Evolutionary conservation across 768 basidiomycete genomes (phyloP).

Genomic region (Pleurotus cornucopiae): DNA sequence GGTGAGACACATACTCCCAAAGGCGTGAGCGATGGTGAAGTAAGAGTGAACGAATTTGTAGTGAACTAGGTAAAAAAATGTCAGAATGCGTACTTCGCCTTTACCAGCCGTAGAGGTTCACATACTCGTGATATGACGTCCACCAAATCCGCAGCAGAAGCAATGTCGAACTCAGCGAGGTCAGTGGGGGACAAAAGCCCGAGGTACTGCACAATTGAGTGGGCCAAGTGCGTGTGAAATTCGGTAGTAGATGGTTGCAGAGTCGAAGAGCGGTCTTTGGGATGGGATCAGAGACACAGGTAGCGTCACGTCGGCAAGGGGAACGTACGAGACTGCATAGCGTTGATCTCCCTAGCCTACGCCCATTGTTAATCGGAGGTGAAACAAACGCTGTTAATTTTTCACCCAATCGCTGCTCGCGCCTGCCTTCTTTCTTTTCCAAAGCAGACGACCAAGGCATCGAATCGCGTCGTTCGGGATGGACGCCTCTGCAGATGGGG

Average conservation of each 20-base stretch:
- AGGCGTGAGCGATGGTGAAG: slow-evolving; percentile 71
- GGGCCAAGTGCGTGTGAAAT: slow-evolving; percentile 65
- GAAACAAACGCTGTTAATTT: neutral
- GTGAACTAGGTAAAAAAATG: slow-evolving; percentile 54
- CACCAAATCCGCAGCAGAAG: slow-evolving; percentile 59
- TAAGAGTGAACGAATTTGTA: slow-evolving; percentile 87
- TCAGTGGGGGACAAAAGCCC: slow-evolving; percentile 55
- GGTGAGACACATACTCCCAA: slow-evolving; percentile 87
- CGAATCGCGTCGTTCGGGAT: slow-evolving; percentile 78
- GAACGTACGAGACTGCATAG: slow-evolving; percentile 73
- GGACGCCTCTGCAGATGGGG: slow-evolving; percentile 40
- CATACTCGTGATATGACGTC: slow-evolving; percentile 70
- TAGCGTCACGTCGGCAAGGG: neutral
- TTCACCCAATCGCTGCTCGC: slow-evolving; percentile 54
- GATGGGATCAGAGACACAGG: neutral
- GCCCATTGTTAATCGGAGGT: neutral
- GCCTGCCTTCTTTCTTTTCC: slow-evolving; percentile 56
- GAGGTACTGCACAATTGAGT: slow-evolving; percentile 70
- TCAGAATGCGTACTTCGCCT: slow-evolving; percentile 3
- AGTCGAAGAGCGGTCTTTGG: slow-evolving; percentile 49
- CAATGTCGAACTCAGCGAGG: slow-evolving; percentile 52
- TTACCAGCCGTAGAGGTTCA: slow-evolving; percentile 1
- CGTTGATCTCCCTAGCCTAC: slow-evolving; percentile 62
- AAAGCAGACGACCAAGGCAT: slow-evolving; percentile 72
- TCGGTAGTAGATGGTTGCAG: slow-evolving; percentile 45